Evolutionary conservation across 176 grass and related monocot genomes (phyloP).

Genomic region (Secale cereale): DNA sequence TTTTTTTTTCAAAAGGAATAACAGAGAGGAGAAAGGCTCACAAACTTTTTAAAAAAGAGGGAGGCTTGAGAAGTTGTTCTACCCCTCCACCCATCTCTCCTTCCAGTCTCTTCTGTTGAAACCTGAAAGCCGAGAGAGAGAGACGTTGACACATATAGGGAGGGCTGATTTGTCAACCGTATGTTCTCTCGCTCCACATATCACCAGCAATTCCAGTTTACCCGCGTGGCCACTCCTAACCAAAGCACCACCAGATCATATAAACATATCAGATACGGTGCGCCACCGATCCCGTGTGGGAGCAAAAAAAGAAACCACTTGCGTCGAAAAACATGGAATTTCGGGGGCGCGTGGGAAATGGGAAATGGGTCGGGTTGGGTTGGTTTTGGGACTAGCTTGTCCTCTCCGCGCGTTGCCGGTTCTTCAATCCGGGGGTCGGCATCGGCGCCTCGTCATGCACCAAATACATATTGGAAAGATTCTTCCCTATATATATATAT

Average conservation of each 20-base stretch:
- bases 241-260: slow-evolving; percentile 15
- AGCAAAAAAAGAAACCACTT: slow-evolving; percentile 36
- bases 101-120: neutral
- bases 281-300: neutral
- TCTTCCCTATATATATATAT: slow-evolving; percentile 18
- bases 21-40: slow-evolving; percentile 9
- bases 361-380: no score
- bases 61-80: slow-evolving; percentile 46
- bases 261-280: slow-evolving; percentile 22
- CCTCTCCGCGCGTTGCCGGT: neutral
- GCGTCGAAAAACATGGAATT: slow-evolving; percentile 25
- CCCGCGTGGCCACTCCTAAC: slow-evolving; percentile 11
- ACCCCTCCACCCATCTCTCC: neutral
- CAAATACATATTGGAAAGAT: slow-evolving; percentile 52
- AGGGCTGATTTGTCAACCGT: slow-evolving; percentile 29
- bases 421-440: slow-evolving; percentile 37
- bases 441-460: slow-evolving; percentile 56
- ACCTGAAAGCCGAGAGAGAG: neutral
- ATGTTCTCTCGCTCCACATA: slow-evolving; percentile 24
- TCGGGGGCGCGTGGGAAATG: slow-evolving; percentile 31
- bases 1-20: neutral
- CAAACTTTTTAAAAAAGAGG: neutral
- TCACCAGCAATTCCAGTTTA: slow-evolving; percentile 23
- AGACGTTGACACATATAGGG: neutral
- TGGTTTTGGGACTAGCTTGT: slow-evolving; percentile 54